Evolutionary conservation across 2,329 filamentous ascomycete species (phyloP).

Genomic region (Diaporthe ilicicola): DNA sequence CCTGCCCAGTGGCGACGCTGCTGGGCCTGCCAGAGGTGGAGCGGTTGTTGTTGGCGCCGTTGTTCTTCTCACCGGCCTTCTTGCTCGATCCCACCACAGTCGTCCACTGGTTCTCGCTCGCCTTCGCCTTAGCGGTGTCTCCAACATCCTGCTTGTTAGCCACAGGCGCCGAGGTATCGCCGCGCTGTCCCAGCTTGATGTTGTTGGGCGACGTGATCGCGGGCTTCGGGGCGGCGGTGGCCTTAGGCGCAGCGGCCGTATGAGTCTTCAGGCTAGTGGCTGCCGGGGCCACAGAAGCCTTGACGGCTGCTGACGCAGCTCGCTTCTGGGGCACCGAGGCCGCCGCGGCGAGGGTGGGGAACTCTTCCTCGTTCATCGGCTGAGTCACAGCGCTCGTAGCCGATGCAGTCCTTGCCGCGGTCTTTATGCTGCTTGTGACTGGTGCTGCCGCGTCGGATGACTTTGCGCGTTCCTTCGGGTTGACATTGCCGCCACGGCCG

Average conservation of each 20-base stretch:
- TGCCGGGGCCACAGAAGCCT: background rate
- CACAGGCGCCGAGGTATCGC: background rate
- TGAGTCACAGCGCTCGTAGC: background rate
- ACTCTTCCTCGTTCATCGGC: background rate
- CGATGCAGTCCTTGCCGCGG: background rate
- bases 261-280: background rate
- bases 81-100: slow-evolving; percentile 25
- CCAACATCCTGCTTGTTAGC: background rate
- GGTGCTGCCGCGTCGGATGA: background rate
- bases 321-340: slow-evolving; percentile 16
- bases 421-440: background rate
- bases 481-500: background rate
- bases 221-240: background rate
- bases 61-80: slow-evolving; percentile 23
- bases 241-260: background rate
- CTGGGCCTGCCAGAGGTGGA: background rate
- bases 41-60: background rate
- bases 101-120: slow-evolving; percentile 8
- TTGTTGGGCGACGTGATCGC: background rate
- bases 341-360: slow-evolving; percentile 24
- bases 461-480: background rate
- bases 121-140: background rate
- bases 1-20: background rate
- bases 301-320: slow-evolving; percentile 11
- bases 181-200: background rate